Conservation (phyloP, 805 yeast genomes). For the Starmerella stigmatis region DNA sequence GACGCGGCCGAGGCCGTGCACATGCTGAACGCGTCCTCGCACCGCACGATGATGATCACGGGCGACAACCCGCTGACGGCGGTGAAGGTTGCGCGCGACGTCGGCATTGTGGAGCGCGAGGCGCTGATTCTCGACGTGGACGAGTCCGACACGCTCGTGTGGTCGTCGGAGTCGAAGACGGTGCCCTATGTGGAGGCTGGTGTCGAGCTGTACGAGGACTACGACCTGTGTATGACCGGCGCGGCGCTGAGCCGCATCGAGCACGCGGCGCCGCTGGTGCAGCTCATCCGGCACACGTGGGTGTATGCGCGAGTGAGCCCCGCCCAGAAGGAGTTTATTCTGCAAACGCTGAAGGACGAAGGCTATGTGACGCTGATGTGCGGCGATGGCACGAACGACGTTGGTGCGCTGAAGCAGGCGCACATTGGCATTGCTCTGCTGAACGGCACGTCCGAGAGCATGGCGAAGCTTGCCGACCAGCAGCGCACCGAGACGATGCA, state of each 20-base stretch:
- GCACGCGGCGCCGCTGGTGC: constrained; percentile 45
- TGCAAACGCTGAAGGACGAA: constrained; percentile 69
- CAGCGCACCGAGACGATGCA: constrained; percentile 54
- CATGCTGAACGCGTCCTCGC: constrained; percentile 91
- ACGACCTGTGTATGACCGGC: constrained; percentile 90
- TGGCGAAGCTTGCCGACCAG: constrained; percentile 79
- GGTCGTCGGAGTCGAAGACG: constrained; percentile 66
- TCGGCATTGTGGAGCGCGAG: constrained; percentile 72
- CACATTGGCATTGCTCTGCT: constrained; percentile 96
- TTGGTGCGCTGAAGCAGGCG: constrained; percentile 97
- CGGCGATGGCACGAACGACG: constrained; percentile 99
- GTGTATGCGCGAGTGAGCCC: constrained; percentile 97
- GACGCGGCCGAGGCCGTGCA: constrained; percentile 85
- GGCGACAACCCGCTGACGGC: constrained; percentile 99
- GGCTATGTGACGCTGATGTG: constrained; percentile 96
- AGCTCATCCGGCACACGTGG: constrained; percentile 83
- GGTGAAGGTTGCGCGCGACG: constrained; percentile 92
- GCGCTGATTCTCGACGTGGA: constrained; percentile 70
- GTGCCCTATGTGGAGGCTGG: constrained; percentile 36
- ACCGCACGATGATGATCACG: constrained; percentile 94
- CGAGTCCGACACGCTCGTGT: constrained; percentile 60
- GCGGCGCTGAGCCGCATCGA: constrained; percentile 63
- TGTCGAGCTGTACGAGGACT: constrained; percentile 47
- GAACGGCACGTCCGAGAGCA: constrained; percentile 90
- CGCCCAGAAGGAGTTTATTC: constrained; percentile 81